phyloP scores from a whole-genome alignment of 2,329 filamentous ascomycete genomes.

The Ascochyta koolunga region DNA sequence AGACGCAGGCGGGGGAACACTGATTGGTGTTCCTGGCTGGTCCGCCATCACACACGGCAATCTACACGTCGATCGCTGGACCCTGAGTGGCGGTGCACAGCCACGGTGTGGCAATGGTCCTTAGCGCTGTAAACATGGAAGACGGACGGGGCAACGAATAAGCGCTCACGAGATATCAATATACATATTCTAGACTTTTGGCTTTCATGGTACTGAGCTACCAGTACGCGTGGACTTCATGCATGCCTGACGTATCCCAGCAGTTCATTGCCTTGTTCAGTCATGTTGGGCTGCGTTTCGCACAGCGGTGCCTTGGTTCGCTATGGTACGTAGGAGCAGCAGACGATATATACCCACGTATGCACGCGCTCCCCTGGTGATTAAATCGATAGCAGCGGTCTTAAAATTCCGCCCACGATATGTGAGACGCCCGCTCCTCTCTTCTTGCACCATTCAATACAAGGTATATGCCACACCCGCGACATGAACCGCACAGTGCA shows the following conservation, averaged over 20 bases:
- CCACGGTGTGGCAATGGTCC: conserved; percentile 13
- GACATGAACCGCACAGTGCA: conserved; percentile 6
- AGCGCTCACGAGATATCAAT: background rate
- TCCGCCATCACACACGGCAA: background rate
- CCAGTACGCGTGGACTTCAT: conserved; percentile 4
- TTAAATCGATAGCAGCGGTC: no score
- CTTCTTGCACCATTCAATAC: background rate
- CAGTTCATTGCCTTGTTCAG: conserved; percentile 1
- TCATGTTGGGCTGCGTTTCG: background rate
- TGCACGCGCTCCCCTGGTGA: no score
- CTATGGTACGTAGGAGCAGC: background rate
- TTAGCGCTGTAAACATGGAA: background rate
- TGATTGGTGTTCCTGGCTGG: conserved; percentile 39
- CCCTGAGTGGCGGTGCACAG: conserved; percentile 19
- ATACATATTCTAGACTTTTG: conserved; percentile 6
- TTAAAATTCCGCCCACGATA: background rate
- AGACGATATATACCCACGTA: background rate
- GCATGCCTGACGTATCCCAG: conserved; percentile 13
- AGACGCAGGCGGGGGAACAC: background rate
- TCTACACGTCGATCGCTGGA: conserved; percentile 25
- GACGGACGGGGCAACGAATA: conserved; percentile 4
- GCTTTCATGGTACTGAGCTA: background rate
- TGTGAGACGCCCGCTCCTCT: background rate
- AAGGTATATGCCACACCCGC: background rate
- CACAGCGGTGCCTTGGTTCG: background rate